Evolutionary conservation across 1,139 yeast species (phyloP).

Genomic region (Wickerhamiella pararugosa): DNA sequence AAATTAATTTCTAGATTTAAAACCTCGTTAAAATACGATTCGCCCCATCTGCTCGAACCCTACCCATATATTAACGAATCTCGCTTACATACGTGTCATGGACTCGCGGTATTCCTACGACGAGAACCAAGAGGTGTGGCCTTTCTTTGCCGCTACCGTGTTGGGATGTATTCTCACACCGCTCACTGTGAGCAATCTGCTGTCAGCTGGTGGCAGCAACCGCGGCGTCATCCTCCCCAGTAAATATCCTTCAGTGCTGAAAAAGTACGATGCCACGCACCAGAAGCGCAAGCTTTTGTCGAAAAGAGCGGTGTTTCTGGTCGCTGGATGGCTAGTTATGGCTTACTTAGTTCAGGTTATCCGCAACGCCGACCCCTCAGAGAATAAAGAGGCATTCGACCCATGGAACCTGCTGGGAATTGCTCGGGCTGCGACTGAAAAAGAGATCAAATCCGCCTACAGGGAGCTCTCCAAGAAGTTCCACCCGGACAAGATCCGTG

Average conservation of each 20-base stretch:
- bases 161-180: slow-evolving; percentile 56
- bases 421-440: slow-evolving; percentile 52
- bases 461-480: slow-evolving; percentile 72
- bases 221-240: slow-evolving; percentile 22
- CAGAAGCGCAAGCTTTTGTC: neutral
- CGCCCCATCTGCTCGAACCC: too few relatives aligned
- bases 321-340: slow-evolving; percentile 56
- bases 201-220: too few relatives aligned
- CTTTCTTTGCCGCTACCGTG: slow-evolving; percentile 72
- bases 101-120: slow-evolving; percentile 48
- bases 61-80: too few relatives aligned
- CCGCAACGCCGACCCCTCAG: slow-evolving; percentile 27
- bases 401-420: slow-evolving; percentile 82
- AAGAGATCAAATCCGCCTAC: slow-evolving; percentile 67
- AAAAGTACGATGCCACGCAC: slow-evolving; percentile 8
- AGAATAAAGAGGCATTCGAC: slow-evolving; percentile 46
- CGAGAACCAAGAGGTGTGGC: slow-evolving; percentile 92
- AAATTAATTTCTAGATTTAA: too few relatives aligned
- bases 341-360: slow-evolving; percentile 38
- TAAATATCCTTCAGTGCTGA: slow-evolving; percentile 9
- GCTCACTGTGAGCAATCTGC: slow-evolving; percentile 30
- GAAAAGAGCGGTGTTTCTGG: slow-evolving; percentile 22
- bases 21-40: too few relatives aligned
- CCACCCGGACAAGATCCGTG: slow-evolving; percentile 80
- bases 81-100: neutral